These are phyloP conservation scores for Auriscalpium microsporum DNA, from an alignment of 768 basidiomycete genomes.

Conservation along the genomic window DNA sequence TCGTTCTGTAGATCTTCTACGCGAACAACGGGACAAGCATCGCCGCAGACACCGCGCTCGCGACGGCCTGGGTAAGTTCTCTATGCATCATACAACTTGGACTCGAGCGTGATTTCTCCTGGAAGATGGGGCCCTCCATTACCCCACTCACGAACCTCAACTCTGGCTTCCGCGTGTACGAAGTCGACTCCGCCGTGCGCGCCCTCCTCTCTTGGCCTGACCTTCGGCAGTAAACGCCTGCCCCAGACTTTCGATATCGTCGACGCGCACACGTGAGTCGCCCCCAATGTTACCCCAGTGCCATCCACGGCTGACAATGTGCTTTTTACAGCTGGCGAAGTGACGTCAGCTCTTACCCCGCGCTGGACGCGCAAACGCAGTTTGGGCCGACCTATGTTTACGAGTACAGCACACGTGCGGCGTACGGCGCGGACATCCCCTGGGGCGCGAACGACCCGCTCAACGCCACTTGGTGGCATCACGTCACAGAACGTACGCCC, in stretches of 20 bases:
- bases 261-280: slow-evolving; percentile 65
- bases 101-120: too few species aligned
- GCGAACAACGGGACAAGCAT: slow-evolving; percentile 59
- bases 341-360: slow-evolving; percentile 51
- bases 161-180: slow-evolving; percentile 67
- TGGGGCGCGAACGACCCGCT: slow-evolving; percentile 62
- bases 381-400: slow-evolving; percentile 51
- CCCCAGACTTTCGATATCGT: slow-evolving; percentile 68
- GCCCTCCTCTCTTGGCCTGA: neutral
- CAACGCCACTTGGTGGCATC: slow-evolving; percentile 81
- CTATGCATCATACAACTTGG: too few species aligned
- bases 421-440: slow-evolving; percentile 50
- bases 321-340: slow-evolving; percentile 44
- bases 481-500: slow-evolving; percentile 58
- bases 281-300: neutral
- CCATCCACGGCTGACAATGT: neutral
- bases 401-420: slow-evolving; percentile 64
- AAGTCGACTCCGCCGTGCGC: slow-evolving; percentile 60
- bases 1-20: slow-evolving; percentile 50
- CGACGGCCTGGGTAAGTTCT: slow-evolving; percentile 40
- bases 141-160: slow-evolving; percentile 67
- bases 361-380: slow-evolving; percentile 45
- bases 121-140: slow-evolving; percentile 58
- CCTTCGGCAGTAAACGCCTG: neutral
- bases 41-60: slow-evolving; percentile 45